Evolutionary conservation across 768 basidiomycete species (phyloP).

Genomic region (Psilocybe cubensis): DNA sequence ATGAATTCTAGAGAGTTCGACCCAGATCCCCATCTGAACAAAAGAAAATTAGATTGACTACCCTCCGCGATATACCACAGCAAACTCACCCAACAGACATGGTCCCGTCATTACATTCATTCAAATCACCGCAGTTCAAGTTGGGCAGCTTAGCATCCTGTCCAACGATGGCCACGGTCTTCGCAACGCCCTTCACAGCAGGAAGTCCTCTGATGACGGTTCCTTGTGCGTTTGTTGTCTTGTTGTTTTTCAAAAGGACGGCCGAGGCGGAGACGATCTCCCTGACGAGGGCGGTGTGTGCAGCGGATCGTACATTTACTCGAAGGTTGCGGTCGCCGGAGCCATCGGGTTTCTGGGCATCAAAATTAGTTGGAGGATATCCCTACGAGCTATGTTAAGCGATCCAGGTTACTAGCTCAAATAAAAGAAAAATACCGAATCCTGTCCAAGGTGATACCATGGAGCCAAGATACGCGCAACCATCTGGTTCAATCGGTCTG

Average conservation of each 20-base stretch:
- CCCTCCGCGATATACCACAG: not conserved
- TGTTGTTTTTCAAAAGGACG: slow-evolving; percentile 70
- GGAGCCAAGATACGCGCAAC: slow-evolving; percentile 46
- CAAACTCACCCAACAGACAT: slow-evolving; percentile 62
- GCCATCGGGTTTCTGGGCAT: slow-evolving; percentile 48
- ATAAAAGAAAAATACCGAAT: slow-evolving; percentile 33
- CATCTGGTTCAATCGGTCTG: slow-evolving; percentile 47
- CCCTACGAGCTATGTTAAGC: slow-evolving; percentile 28
- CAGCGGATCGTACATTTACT: slow-evolving; percentile 45
- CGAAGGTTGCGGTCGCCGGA: slow-evolving; percentile 46
- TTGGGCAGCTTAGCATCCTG: slow-evolving; percentile 60
- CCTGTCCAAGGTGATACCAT: slow-evolving; percentile 53
- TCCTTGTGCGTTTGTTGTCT: slow-evolving; percentile 41
- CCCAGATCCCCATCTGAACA: slow-evolving; percentile 51
- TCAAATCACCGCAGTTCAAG: slow-evolving; percentile 48
- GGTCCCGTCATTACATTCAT: slow-evolving; percentile 59
- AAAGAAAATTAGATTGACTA: slow-evolving; percentile 1
- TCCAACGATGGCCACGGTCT: slow-evolving; percentile 61
- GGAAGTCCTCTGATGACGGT: slow-evolving; percentile 45
- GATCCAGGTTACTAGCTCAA: not conserved
- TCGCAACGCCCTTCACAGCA: slow-evolving; percentile 48
- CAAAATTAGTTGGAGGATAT: slow-evolving; percentile 50
- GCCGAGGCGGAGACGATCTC: slow-evolving; percentile 71
- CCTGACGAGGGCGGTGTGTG: slow-evolving; percentile 53
- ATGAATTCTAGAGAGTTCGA: slow-evolving; percentile 49